phyloP scores from a whole-genome alignment of 306 rosid species.

The Prunus campanulata region DNA sequence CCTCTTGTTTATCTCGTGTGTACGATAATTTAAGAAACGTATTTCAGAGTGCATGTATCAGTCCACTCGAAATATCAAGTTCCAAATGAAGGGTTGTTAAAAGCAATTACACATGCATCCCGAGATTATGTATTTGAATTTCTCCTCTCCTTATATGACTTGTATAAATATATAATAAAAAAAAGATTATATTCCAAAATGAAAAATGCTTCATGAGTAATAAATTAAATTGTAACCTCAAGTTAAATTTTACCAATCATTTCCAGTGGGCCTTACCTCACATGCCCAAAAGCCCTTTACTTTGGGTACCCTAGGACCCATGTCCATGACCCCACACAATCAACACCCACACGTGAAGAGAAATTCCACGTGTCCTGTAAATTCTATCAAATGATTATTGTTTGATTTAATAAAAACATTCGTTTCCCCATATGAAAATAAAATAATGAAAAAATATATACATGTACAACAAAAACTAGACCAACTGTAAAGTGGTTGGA shows the following conservation, averaged over 20 bases:
- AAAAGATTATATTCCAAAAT: too few relatives aligned
- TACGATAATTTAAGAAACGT: too few relatives aligned
- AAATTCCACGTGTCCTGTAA: neutral
- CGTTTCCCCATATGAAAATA: neutral
- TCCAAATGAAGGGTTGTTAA: too few relatives aligned
- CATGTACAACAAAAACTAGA: neutral
- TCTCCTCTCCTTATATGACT: too few relatives aligned
- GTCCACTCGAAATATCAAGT: too few relatives aligned
- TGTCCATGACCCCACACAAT: neutral
- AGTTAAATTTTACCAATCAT: constrained; percentile 1
- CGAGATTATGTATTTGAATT: too few relatives aligned
- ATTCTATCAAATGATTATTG: neutral
- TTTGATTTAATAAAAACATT: neutral
- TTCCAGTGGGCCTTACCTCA: constrained; percentile 15
- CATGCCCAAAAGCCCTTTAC: constrained; percentile 14
- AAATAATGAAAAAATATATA: neutral
- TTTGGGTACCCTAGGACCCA: neutral
- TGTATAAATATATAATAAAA: too few relatives aligned
- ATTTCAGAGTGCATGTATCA: too few relatives aligned
- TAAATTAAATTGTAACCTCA: too few relatives aligned
- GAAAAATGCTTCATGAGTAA: too few relatives aligned
- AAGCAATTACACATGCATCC: too few relatives aligned
- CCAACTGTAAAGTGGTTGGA: constrained; percentile 11
- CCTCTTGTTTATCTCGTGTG: too few relatives aligned
- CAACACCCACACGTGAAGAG: neutral